Conservation (phyloP, 768 basidiomycete genomes). For the Trichaptum fuscoviolaceum region DNA sequence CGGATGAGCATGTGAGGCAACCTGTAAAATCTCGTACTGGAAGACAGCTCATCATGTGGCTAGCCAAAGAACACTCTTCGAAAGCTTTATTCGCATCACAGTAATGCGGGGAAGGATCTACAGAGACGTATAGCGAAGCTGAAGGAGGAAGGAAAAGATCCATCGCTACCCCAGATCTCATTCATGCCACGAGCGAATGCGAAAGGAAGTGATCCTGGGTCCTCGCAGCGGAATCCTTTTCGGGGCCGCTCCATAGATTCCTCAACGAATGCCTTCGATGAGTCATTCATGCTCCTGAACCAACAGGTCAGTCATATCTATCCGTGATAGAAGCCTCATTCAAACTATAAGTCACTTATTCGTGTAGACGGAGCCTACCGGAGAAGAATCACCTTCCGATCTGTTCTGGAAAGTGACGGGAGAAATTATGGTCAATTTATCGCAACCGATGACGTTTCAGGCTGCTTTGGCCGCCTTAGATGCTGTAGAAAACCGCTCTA, state of each 20-base stretch:
- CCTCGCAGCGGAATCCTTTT: conserved; percentile 41
- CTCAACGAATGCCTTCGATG: conserved; percentile 61
- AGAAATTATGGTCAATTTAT: conserved; percentile 81
- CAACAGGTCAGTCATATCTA: conserved; percentile 51
- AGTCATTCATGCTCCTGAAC: conserved; percentile 85
- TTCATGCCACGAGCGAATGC: conserved; percentile 22
- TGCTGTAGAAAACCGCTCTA: conserved; percentile 1
- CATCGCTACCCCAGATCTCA: conserved; percentile 52
- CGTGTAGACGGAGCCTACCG: conserved; percentile 28
- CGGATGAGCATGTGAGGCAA: conserved; percentile 57
- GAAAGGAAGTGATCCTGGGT: conserved; percentile 35
- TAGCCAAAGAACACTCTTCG: conserved; percentile 76
- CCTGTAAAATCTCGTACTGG: conserved; percentile 7
- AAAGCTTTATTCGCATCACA: conserved; percentile 71
- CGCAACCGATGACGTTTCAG: conserved; percentile 78
- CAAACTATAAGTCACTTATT: neutral
- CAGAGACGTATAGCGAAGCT: conserved; percentile 68
- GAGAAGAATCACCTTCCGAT: conserved; percentile 67
- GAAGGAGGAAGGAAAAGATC: conserved; percentile 73
- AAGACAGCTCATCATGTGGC: conserved; percentile 11
- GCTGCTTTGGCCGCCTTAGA: conserved; percentile 58
- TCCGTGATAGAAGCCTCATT: neutral
- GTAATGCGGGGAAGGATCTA: conserved; percentile 64
- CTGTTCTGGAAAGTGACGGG: conserved; percentile 88
- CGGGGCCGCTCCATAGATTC: conserved; percentile 29